Evolutionary conservation across 2,329 filamentous ascomycete genomes (phyloP), one percentile per base, ranked within the genome.

Genomic region (Pseudocercospora fijiensis): DNA sequence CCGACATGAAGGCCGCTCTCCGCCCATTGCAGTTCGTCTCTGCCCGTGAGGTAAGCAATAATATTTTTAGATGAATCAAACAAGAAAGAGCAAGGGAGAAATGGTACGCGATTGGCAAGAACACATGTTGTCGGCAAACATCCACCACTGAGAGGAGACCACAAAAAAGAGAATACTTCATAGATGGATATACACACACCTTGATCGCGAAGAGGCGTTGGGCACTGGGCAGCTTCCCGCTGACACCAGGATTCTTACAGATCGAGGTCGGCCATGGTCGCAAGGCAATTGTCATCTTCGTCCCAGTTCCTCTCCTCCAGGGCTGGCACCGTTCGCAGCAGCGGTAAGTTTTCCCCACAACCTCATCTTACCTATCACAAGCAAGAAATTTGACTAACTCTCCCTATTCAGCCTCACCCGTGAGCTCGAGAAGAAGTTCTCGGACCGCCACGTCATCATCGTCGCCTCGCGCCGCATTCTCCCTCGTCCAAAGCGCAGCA

Each of bases 351-450:
- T 64, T 58, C 52, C 49, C 13, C 37, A 16, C 47, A 16, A 58
- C 27, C 55, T 27, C 49, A 6, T 58, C 7, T 45, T 16, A 27
- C 24, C 43, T n/a, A 58, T 22, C 49, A 28, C 22, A 58, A 1
- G 4, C 52, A 9, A n/a, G n/a, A n/a, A n/a, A n/a, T n/a, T n/a
- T n/a, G n/a, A 24, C 67, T 69, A 52, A 70, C 13, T 47, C 56
- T 9, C 10, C 28, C 10, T n/a, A n/a, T 13, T 5, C 69, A 98
- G 94, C 81, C 89, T 99, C 80, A 99, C 95, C 83, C 95, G 95
- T 85, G 95, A 99, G 88, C 93, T 99, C 80, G 95, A 99, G 90
- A 99, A 99, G 92, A 99, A 99, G 87, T 99, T 99, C 92, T 98
- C 95, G 72, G 95, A 99, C 88, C 95, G 95, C 84, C 95, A 99